Conservation (phyloP, 2,329 filamentous ascomycete species). For the Lecanosticta acicola region DNA sequence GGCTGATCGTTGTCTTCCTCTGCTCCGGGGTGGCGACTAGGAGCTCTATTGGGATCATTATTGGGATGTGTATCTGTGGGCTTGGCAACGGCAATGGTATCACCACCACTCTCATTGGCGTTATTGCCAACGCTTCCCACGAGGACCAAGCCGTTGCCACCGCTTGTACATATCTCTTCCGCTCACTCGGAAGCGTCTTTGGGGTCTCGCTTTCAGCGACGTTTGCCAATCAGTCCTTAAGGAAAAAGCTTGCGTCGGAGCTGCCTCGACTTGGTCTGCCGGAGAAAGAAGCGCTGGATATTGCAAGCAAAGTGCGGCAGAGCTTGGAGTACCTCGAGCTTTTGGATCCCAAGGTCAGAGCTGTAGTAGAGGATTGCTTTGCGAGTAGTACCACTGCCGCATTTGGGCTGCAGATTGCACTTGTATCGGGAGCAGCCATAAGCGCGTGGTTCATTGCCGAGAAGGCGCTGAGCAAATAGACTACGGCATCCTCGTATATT, state of each 20-base stretch:
- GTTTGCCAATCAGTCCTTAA: slow-evolving; percentile 63
- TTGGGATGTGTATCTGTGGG: slow-evolving; percentile 51
- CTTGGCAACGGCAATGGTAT: slow-evolving; percentile 57
- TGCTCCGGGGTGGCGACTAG: slow-evolving; percentile 51
- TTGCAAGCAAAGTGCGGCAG: slow-evolving; percentile 63
- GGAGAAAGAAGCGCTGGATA: slow-evolving; percentile 56
- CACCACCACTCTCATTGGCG: slow-evolving; percentile 64
- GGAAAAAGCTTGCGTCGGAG: slow-evolving; percentile 49
- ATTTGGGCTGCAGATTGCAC: slow-evolving; percentile 45
- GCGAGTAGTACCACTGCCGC: slow-evolving; percentile 50
- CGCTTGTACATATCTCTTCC: slow-evolving; percentile 76
- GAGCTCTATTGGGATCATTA: slow-evolving; percentile 49
- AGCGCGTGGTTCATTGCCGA: slow-evolving; percentile 43
- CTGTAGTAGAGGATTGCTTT: slow-evolving; percentile 62
- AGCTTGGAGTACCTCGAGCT: slow-evolving; percentile 63
- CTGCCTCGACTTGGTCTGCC: slow-evolving; percentile 42
- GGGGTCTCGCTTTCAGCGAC: slow-evolving; percentile 66
- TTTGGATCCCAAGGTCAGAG: slow-evolving; percentile 55
- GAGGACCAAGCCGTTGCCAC: slow-evolving; percentile 69
- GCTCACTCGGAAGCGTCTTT: slow-evolving; percentile 61
- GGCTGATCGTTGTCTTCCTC: slow-evolving; percentile 52
- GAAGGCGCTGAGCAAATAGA: slow-evolving; percentile 32
- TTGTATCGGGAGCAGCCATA: slow-evolving; percentile 47
- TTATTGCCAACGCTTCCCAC: slow-evolving; percentile 62
- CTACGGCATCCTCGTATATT: too few species aligned